These are phyloP conservation scores for Xerocomus brunneocitrinus DNA, from an alignment of 768 basidiomycete genomes.

Conservation along the genomic window DNA sequence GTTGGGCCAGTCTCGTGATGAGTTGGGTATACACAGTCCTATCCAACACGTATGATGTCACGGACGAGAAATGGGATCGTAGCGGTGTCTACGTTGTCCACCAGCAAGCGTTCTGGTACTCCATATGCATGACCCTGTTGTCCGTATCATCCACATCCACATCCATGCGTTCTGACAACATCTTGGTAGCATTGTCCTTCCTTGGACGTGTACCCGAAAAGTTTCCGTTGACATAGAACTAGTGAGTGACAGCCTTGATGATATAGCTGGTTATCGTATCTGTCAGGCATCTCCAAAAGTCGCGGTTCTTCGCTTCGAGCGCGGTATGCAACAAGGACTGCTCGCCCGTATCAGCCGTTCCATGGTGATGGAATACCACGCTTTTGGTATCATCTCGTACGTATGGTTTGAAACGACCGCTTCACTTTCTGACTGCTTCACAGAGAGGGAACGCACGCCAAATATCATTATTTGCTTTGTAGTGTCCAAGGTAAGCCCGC, in stretches of 20 bases:
- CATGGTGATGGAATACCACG: slow-evolving; percentile 76
- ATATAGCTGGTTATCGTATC: slow-evolving; percentile 2
- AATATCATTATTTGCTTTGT: slow-evolving; percentile 77
- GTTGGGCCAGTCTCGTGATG: slow-evolving; percentile 59
- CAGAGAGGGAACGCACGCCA: slow-evolving; percentile 68
- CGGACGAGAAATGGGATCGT: slow-evolving; percentile 53
- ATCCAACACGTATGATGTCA: slow-evolving; percentile 56
- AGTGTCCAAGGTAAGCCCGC: slow-evolving; percentile 59
- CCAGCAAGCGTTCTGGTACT: slow-evolving; percentile 78
- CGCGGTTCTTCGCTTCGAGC: slow-evolving; percentile 71
- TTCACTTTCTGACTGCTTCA: slow-evolving; percentile 7
- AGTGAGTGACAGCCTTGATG: slow-evolving; percentile 37
- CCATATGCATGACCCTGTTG: slow-evolving; percentile 69
- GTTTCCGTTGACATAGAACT: slow-evolving; percentile 73
- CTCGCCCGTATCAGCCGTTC: slow-evolving; percentile 70
- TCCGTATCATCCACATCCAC: slow-evolving; percentile 32
- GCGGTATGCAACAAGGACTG: slow-evolving; percentile 82
- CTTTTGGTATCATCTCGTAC: slow-evolving; percentile 75
- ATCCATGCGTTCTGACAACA: background rate
- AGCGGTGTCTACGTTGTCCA: slow-evolving; percentile 50
- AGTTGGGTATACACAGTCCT: slow-evolving; percentile 68
- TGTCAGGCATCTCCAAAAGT: slow-evolving; percentile 72
- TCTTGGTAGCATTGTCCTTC: slow-evolving; percentile 53
- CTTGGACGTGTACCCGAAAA: slow-evolving; percentile 73
- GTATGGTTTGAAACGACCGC: slow-evolving; percentile 17